These are phyloP conservation scores for Bolboschoenoplectus hybrid DNA, from an alignment of 202 grass and related monocot genomes.

Conservation along the genomic window DNA sequence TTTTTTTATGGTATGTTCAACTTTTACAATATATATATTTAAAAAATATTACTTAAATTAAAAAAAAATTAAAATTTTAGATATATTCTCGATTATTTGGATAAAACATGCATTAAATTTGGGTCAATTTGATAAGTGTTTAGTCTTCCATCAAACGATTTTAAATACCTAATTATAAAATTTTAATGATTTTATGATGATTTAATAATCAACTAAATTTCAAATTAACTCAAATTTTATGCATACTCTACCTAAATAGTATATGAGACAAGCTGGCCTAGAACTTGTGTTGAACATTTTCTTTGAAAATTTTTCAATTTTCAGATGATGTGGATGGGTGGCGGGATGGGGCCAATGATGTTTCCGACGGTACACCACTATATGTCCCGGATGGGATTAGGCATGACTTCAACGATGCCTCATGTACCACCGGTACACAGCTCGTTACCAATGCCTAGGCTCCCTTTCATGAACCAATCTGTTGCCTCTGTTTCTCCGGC, in stretches of 20 bases:
- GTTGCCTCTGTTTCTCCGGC: conserved; percentile 37
- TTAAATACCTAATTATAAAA: no score
- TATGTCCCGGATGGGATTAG: conserved; percentile 64
- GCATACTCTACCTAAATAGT: not conserved
- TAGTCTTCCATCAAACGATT: no score
- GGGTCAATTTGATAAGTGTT: no score
- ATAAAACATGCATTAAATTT: no score
- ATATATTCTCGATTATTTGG: no score
- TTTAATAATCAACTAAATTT: no score
- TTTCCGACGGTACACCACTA: conserved; percentile 72
- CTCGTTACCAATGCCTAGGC: conserved; percentile 41
- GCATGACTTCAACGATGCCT: conserved; percentile 39
- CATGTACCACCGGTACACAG: conserved; percentile 41
- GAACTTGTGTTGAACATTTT: not conserved
- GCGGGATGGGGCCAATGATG: conserved; percentile 71
- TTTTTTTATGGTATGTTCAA: no score
- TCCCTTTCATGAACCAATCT: conserved; percentile 65
- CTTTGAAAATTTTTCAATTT: not conserved
- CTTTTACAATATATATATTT: no score
- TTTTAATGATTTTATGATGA: no score
- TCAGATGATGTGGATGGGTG: conserved; percentile 92
- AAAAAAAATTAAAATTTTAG: not conserved
- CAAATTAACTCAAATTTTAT: no score
- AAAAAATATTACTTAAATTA: not conserved
- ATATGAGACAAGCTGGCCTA: not conserved